Evolutionary conservation across 2,329 filamentous ascomycete genomes (phyloP), one percentile per base, ranked within the genome.

Genomic region (Ceratocystis huliohia): DNA sequence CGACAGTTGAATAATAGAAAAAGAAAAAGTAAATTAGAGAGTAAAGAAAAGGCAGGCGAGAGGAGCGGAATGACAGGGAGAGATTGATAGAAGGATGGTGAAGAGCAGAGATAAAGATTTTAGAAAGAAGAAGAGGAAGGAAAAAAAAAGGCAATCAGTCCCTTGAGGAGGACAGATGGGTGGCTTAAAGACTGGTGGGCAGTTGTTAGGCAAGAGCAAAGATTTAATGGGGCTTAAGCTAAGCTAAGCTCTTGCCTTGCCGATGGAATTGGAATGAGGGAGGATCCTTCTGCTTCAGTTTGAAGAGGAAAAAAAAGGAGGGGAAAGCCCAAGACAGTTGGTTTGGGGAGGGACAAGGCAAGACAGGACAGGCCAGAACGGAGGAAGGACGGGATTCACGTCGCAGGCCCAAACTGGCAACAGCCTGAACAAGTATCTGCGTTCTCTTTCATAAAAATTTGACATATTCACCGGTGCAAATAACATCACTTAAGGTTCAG

Each of bases 181-280:
- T 53, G 56, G 56, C 33, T 59, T 59, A 59, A 37, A 33, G 56
- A 8, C 28, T 7, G 48, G 15, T 22, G 56, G 37, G 56, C 28
- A 8, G 25, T 30, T 30, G 56, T 37, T 59, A 59, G 56, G 56
- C 56, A 59, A 59, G 56, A 59, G 56, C 28, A 59, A 37, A 59
- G 20, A 59, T 59, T 59, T 59, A 59, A 59, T 59, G 56, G 56
- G 56, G 56, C 56, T 37, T n/a, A n/a, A 59, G 56, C 56, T 59
- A 59, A 33, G 28, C 30, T 59, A 59, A 33, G 28, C 30, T 59
- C 56, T 59, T 37, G 56, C 56, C 56, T 59, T 59, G 28, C 53
- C 28, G 17, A 59, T 59, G 53, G 53, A 59, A 28, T n/a, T 59
- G 53, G 53, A 59, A 59, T 28, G 28, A 59, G 56, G 37, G 10